Percentiles rank a stretch among this genome's conserved stretches.
Evolutionary conservation across 805 yeast genomes (phyloP).

Genomic region (Candida boleticola): DNA sequence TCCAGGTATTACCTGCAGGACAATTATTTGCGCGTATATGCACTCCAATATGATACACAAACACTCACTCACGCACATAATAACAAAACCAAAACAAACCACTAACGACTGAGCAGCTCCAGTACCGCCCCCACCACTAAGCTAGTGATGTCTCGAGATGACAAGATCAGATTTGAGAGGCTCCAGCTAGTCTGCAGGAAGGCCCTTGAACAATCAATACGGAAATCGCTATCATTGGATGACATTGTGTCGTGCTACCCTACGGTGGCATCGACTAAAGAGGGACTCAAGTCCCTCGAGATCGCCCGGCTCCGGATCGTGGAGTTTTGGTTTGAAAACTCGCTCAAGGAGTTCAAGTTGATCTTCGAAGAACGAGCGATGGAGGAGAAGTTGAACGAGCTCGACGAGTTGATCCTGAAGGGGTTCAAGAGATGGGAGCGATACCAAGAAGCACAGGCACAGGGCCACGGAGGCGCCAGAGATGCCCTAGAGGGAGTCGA

Average conservation of each 20-base stretch:
- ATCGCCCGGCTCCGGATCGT: slow-evolving; percentile 53
- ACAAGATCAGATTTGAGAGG: slow-evolving; percentile 46
- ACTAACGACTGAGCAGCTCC: too few species aligned
- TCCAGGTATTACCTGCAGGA: too few species aligned
- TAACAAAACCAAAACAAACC: too few species aligned
- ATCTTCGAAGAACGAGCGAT: slow-evolving; percentile 50
- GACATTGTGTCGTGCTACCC: slow-evolving; percentile 57
- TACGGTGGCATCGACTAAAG: slow-evolving; percentile 41
- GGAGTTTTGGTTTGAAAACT: slow-evolving; percentile 49
- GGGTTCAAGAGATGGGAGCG: slow-evolving; percentile 31
- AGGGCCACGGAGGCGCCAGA: neutral
- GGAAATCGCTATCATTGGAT: slow-evolving; percentile 47
- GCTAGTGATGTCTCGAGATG: slow-evolving; percentile 8
- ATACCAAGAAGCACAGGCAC: slow-evolving; percentile 6
- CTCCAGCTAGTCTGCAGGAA: slow-evolving; percentile 49
- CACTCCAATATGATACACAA: too few species aligned
- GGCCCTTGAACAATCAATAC: slow-evolving; percentile 54
- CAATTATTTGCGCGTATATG: too few species aligned
- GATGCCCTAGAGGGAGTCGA: slow-evolving; percentile 6
- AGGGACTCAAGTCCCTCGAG: slow-evolving; percentile 43
- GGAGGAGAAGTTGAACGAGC: slow-evolving; percentile 40
- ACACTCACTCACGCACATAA: too few species aligned
- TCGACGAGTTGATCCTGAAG: slow-evolving; percentile 46
- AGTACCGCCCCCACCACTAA: too few species aligned
- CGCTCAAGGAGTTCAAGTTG: slow-evolving; percentile 51